Base-by-base conservation (phyloP, 768 basidiomycete species). In the Coprinopsis strossmayeri region DNA sequence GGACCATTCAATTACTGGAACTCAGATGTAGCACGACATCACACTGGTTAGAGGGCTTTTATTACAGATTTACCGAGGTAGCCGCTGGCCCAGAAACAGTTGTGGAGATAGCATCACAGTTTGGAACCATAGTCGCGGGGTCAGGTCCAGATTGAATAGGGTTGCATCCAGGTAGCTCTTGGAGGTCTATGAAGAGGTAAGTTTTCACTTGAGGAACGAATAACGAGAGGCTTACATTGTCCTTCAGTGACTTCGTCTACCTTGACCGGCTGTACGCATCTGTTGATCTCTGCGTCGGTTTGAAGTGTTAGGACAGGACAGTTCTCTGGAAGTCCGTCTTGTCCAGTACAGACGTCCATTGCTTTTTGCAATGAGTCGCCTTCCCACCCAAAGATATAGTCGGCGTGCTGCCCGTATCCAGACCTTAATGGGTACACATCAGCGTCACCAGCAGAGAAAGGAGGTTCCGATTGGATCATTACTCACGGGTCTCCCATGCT, bases 401-500 rank as follows among this genome's bases (percentile, higher is more conserved):
- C 50, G 5, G 44, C 50, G 20, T 51, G 50, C n/a, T 51, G 50
- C n/a, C 50, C 50, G 27, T 39, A 51, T 30, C 50, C 50, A 11
- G 50, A 46, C 5, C 50, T 50, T 15, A 15, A n/a, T n/a, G n/a
- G n/a, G n/a, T n/a, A n/a, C n/a, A n/a, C n/a, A n/a, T n/a, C n/a
- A n/a, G n/a, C n/a, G n/a, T n/a, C n/a, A n/a, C n/a, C n/a, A n/a
- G n/a, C n/a, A n/a, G n/a, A n/a, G n/a, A n/a, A n/a, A n/a, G n/a
- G n/a, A n/a, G n/a, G n/a, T n/a, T n/a, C n/a, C n/a, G n/a, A n/a
- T n/a, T n/a, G n/a, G n/a, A n/a, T n/a, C n/a, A n/a, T 1, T 2
- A 48, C 52, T 34, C 38, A 53, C 53, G 53, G 53, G 24, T 55
- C 54, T 27, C 54, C 54, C 54, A 55, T 55, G 39, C 51, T 53